Base-by-base conservation (phyloP, 352 stramenopile genomes). In the Phytophthora fragariae region DNA sequence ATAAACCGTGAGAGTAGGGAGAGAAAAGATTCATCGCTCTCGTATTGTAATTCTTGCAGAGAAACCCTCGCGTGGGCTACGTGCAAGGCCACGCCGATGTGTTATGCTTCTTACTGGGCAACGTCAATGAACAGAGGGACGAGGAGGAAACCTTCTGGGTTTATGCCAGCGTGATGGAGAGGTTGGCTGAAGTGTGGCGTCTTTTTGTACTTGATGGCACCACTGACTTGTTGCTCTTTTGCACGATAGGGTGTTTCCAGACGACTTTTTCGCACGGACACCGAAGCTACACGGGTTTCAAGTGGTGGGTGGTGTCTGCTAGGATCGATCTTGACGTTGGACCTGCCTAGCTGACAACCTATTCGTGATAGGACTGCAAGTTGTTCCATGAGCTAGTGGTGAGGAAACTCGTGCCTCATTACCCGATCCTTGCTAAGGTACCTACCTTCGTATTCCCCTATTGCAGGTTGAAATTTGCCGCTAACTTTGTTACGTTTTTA, bases 281-380 rank as follows among this genome's bases (percentile, higher is more conserved):
- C 87, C 87, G 6, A 91, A 91, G 64, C 72, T 94, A 3, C 82
- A 94, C 57, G 87, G 87, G 3, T 92, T 94, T 72, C 85, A 94
- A 70, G 81, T 94, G 53, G 86, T 92, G 17, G 14, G 58, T 50
- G 24, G 17, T 5, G 39, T 10, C 49, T 60, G 29, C 1, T 2
- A 21, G 44, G 15, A 37, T n/a, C 24, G 21, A 8, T 56, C 21
- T 19, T 31, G 2, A 14, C 35, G 33, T 19, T 50, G 56, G 3
- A 50, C 3, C 1, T 46, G 49, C 27, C 46, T 33, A 29, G 37
- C 52, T 73, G 29, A 68, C 53, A 57, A 10, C 44, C 17, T 50
- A n/a, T 50, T 9, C 46, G 11, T 46, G 52, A 19, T 52, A 92
- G 84, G 84, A 92, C 58, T 86, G 82, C 53, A 87, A 90, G 15